phyloP scores from a whole-genome alignment of 371 early-diverging fungal genomes.

The Rhizopus delemar region DNA sequence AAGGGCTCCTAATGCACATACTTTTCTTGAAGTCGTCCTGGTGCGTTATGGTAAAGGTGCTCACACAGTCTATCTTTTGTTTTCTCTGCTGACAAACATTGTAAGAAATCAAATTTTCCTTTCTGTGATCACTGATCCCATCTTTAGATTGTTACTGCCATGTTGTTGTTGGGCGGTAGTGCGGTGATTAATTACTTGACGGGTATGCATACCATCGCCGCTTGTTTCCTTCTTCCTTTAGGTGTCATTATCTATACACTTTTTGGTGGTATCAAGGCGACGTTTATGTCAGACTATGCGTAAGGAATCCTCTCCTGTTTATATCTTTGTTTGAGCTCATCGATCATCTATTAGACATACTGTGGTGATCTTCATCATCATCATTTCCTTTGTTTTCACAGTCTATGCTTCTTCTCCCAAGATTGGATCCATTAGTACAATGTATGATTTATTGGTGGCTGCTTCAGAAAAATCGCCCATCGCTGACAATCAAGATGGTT shows the following conservation, averaged over 20 bases:
- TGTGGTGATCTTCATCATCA: constrained; percentile 65
- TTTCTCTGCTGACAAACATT: constrained; percentile 58
- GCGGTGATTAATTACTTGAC: constrained; percentile 69
- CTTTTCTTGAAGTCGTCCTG: constrained; percentile 67
- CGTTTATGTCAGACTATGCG: constrained; percentile 71
- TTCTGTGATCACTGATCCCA: neutral
- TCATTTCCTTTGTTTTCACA: constrained; percentile 65
- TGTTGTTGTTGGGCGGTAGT: constrained; percentile 69
- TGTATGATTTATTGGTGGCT: constrained; percentile 63
- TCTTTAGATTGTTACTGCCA: constrained; percentile 63
- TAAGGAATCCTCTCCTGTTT: constrained; percentile 5
- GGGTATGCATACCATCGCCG: constrained; percentile 68
- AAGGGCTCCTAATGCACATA: constrained; percentile 70
- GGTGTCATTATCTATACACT: constrained; percentile 70
- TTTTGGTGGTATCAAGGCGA: constrained; percentile 73
- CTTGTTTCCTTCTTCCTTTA: constrained; percentile 66
- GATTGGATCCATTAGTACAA: constrained; percentile 64
- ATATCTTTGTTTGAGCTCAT: neutral
- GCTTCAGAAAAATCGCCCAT: constrained; percentile 57
- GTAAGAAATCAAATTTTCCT: constrained; percentile 10
- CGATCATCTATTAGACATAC: constrained; percentile 50
- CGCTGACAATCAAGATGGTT: constrained; percentile 59
- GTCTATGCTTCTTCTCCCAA: constrained; percentile 60
- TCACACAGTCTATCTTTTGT: constrained; percentile 61
- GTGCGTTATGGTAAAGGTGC: constrained; percentile 64